Evolutionary conservation across 345 rosid genomes (phyloP), one percentile per base, ranked within the genome.

Genomic region (Melastoma malabathricum): DNA sequence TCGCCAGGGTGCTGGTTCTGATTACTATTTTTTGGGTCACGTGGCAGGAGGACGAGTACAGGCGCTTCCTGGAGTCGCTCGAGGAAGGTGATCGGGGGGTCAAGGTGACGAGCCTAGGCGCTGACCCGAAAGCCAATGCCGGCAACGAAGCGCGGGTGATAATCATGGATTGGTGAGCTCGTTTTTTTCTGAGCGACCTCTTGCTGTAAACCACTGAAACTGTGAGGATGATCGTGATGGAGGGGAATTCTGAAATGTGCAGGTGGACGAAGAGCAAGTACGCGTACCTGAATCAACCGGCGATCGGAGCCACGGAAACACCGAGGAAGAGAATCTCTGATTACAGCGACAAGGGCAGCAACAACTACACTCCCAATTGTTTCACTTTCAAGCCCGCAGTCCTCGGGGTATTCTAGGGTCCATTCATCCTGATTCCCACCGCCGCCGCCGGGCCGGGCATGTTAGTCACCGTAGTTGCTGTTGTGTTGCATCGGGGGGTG

Each of bases 261-360:
- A 89, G 97, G 97, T 85, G 95, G 97, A 84, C 77, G 0, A 85
- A 79, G 83, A 85, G 97, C 78, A 89, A 79, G 64, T 89, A 82
- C 39, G 97, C 97, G 14, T 89, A 85, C 62, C 51, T 89, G 68
- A 89, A 85, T 80, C 93, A 89, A 39, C 94, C 97, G 0, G 89
- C 83, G 18, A 38, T 79, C n/a, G 74, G 65, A 43, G 60, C 82
- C 14, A 50, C 51, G 48, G 84, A 75, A 23, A 52, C 52, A 19
- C 78, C 71, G 38, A 75, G 72, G 63, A 72, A 63, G 57, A 62
- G 79, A 65, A 63, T 68, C 17, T 68, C 89, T 13, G 66, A 59
- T 27, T 83, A 72, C 12, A 34, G 12, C 12, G 12, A 34, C 12
- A 34, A 34, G 41, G 12, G 41, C 12, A 34, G 41, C 12, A 34